phyloP scores from a whole-genome alignment of 2,329 filamentous ascomycete species.

The Aureobasidium mangrovei region DNA sequence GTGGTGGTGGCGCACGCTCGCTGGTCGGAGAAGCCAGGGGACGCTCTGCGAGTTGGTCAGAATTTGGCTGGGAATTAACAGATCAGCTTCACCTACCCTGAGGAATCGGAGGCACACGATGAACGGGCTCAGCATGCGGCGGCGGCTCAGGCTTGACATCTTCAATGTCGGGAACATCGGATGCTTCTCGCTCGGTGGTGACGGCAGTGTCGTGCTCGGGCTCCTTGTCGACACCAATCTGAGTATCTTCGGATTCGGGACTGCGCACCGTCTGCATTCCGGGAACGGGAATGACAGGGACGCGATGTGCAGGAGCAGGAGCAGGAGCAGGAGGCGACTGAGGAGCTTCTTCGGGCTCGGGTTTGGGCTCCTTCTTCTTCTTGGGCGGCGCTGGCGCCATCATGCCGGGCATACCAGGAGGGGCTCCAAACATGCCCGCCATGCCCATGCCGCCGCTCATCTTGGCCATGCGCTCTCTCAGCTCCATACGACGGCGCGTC shows the following conservation, averaged over 20 bases:
- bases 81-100: slow-evolving; percentile 39
- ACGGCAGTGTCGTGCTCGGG: slow-evolving; percentile 36
- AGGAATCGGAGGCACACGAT: slow-evolving; percentile 35
- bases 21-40: slow-evolving; percentile 5
- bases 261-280: slow-evolving; percentile 51
- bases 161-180: slow-evolving; percentile 48
- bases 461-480: slow-evolving; percentile 93
- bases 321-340: slow-evolving; percentile 18
- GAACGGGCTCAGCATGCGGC: slow-evolving; percentile 31
- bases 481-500: slow-evolving; percentile 71
- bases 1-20: slow-evolving; percentile 22
- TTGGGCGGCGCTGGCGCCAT: slow-evolving; percentile 40
- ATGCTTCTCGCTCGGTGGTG: slow-evolving; percentile 33
- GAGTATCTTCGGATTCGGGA: slow-evolving; percentile 36
- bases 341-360: slow-evolving; percentile 26
- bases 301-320: slow-evolving; percentile 26
- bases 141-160: slow-evolving; percentile 39
- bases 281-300: slow-evolving; percentile 55
- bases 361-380: slow-evolving; percentile 29
- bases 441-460: slow-evolving; percentile 98
- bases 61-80: neutral
- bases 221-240: slow-evolving; percentile 43
- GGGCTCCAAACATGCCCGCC: slow-evolving; percentile 81
- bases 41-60: neutral
- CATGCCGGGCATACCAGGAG: slow-evolving; percentile 51